Evolutionary conservation across 2,329 filamentous ascomycete species (phyloP).

Genomic region (Pezicula radicicola): DNA sequence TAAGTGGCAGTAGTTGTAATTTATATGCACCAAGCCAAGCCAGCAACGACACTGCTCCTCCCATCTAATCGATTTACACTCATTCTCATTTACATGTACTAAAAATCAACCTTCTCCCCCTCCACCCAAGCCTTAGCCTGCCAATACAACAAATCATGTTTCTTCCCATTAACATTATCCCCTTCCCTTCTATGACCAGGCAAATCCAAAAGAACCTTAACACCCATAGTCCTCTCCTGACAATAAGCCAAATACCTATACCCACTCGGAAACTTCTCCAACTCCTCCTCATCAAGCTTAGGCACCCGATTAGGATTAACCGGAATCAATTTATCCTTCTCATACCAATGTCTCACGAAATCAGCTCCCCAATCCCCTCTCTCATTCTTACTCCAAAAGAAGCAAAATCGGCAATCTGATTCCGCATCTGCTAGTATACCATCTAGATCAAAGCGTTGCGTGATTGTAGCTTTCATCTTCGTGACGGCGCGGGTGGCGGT

Average conservation of each 20-base stretch:
- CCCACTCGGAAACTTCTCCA: slow-evolving; percentile 37
- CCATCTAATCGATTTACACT: too few species aligned
- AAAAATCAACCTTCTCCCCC: slow-evolving; percentile 31
- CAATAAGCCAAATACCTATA: slow-evolving; percentile 43
- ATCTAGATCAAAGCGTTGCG: slow-evolving; percentile 42
- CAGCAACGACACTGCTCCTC: too few species aligned
- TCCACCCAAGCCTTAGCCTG: slow-evolving; percentile 42
- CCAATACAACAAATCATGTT: slow-evolving; percentile 43
- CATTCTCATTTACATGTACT: too few species aligned
- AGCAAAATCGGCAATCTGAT: slow-evolving; percentile 42
- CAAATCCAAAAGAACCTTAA: slow-evolving; percentile 40
- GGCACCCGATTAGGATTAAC: slow-evolving; percentile 41
- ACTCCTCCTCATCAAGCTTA: slow-evolving; percentile 34
- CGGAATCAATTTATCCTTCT: slow-evolving; percentile 48
- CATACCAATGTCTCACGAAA: slow-evolving; percentile 47
- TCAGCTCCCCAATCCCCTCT: slow-evolving; percentile 37
- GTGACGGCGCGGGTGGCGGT: slow-evolving; percentile 39
- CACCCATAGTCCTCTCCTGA: slow-evolving; percentile 43
- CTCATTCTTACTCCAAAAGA: slow-evolving; percentile 33
- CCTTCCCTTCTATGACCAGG: slow-evolving; percentile 38
- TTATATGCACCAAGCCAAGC: too few species aligned
- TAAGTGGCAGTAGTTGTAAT: too few species aligned
- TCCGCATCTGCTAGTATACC: slow-evolving; percentile 42
- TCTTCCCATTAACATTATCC: slow-evolving; percentile 32
- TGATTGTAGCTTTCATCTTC: slow-evolving; percentile 49